Conservation (phyloP, 2,329 filamentous ascomycete genomes). For the Biscogniauxia mediterranea region DNA sequence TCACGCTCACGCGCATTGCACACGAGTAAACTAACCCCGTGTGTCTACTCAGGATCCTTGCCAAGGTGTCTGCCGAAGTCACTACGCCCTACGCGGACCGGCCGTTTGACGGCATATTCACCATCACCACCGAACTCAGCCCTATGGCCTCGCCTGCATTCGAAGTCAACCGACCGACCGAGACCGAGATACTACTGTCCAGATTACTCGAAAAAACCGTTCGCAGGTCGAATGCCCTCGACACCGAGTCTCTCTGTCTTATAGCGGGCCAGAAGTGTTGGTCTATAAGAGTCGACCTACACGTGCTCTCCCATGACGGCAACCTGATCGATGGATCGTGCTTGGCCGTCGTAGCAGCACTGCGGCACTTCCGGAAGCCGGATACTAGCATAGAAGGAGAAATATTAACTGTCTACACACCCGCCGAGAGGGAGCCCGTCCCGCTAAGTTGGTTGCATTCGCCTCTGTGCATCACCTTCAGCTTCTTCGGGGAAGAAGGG, state of each 20-base stretch:
- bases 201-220: conserved; percentile 91
- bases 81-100: conserved; percentile 82
- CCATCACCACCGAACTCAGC: conserved; percentile 84
- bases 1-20: too few relatives aligned
- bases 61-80: conserved; percentile 84
- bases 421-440: conserved; percentile 85
- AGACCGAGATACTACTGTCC: conserved; percentile 81
- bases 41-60: conserved; percentile 62
- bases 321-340: conserved; percentile 85
- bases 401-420: conserved; percentile 77
- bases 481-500: conserved; percentile 72
- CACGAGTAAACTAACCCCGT: neutral
- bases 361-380: conserved; percentile 88
- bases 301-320: conserved; percentile 88
- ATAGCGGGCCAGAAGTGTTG: conserved; percentile 89
- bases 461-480: conserved; percentile 88
- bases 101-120: conserved; percentile 94
- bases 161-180: conserved; percentile 79
- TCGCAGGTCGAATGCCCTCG: conserved; percentile 85
- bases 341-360: conserved; percentile 79
- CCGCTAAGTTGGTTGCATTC: conserved; percentile 88
- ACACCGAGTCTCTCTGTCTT: conserved; percentile 94
- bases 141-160: conserved; percentile 91
- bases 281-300: conserved; percentile 85
- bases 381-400: conserved; percentile 87